Conservation (phyloP, 331 rosid species). For the Spiraea crenata region DNA sequence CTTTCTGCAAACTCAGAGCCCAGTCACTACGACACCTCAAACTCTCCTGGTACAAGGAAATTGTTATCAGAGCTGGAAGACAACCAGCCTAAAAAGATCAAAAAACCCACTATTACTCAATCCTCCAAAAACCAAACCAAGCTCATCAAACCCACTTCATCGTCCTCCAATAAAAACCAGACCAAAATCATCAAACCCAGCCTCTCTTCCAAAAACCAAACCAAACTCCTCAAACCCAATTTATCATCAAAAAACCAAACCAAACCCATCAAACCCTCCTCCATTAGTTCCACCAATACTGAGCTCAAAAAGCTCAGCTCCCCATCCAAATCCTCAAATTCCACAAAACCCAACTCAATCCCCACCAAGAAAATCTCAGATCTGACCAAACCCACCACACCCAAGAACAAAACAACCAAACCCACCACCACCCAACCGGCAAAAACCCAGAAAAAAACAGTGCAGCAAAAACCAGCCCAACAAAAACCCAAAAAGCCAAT, state of each 20-base stretch:
- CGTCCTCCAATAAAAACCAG: slow-evolving; percentile 48
- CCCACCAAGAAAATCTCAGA: slow-evolving; percentile 44
- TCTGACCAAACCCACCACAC: slow-evolving; percentile 35
- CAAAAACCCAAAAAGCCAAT: slow-evolving; percentile 42
- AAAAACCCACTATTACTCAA: neutral
- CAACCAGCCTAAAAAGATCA: slow-evolving; percentile 41
- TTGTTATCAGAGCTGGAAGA: slow-evolving; percentile 29
- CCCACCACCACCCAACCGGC: slow-evolving; percentile 36
- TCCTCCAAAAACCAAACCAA: slow-evolving; percentile 32
- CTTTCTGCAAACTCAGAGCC: slow-evolving; percentile 35
- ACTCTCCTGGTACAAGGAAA: slow-evolving; percentile 34
- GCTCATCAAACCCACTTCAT: slow-evolving; percentile 7
- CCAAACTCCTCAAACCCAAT: slow-evolving; percentile 36
- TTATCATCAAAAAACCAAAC: neutral
- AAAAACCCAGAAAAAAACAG: slow-evolving; percentile 29
- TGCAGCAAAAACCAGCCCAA: slow-evolving; percentile 32
- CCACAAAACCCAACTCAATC: slow-evolving; percentile 31
- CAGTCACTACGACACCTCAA: slow-evolving; percentile 20
- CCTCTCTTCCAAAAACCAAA: slow-evolving; percentile 44
- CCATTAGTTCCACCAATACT: slow-evolving; percentile 20
- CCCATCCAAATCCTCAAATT: slow-evolving; percentile 47
- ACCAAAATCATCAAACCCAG: slow-evolving; percentile 46
- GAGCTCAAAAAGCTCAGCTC: slow-evolving; percentile 50
- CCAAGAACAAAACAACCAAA: slow-evolving; percentile 65
- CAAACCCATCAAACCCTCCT: slow-evolving; percentile 30